Conservation (phyloP, 345 rosid species). For the Hibiscus tridactylites region DNA sequence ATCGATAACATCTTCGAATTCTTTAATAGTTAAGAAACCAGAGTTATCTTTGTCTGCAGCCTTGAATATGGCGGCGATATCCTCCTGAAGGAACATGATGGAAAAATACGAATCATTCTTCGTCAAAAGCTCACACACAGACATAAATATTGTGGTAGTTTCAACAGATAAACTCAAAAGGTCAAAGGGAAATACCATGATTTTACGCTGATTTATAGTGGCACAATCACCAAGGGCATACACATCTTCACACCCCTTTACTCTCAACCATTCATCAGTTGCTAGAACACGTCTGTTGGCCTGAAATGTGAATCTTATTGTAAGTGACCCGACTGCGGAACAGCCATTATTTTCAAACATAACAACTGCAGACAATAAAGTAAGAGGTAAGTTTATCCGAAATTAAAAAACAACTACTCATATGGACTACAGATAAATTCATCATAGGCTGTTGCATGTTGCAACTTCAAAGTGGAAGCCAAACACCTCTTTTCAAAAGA, state of each 20-base stretch:
- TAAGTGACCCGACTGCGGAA: background rate
- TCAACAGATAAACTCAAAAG: background rate
- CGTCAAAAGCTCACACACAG: background rate
- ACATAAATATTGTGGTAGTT: background rate
- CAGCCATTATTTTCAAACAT: background rate
- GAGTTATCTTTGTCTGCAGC: conserved; percentile 87
- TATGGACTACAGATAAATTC: background rate
- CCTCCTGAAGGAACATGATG: conserved; percentile 40
- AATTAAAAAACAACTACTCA: background rate
- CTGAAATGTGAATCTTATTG: conserved; percentile 26
- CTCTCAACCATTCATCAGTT: conserved; percentile 84
- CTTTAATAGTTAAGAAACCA: conserved; percentile 58
- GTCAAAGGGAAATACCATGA: conserved; percentile 46
- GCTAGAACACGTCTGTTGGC: conserved; percentile 61
- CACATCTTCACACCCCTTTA: conserved; percentile 69
- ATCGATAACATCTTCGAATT: conserved; percentile 67
- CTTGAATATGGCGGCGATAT: conserved; percentile 55
- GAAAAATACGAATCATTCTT: background rate
- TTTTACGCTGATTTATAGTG: conserved; percentile 75
- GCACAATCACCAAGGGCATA: conserved; percentile 97
- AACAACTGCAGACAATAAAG: background rate
- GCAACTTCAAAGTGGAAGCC: background rate
- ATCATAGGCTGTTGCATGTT: background rate
- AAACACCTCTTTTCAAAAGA: background rate
- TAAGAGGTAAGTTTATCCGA: background rate